Evolutionary conservation across 768 basidiomycete species (phyloP), one percentile per base, ranked within the genome.

Genomic region (Amanita rimosa): DNA sequence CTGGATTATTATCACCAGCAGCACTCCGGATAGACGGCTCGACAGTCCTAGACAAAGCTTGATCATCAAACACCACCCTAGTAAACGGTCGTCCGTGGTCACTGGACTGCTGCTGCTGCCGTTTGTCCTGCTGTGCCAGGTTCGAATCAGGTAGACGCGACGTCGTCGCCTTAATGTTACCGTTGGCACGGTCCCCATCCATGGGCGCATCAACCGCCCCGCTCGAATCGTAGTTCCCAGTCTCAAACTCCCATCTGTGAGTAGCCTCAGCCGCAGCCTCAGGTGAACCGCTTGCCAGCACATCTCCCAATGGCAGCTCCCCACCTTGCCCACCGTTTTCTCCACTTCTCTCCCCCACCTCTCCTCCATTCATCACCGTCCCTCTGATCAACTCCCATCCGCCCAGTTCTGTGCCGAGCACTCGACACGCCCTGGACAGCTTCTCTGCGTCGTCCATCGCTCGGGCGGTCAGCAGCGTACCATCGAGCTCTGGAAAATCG

Each of bases 401-500:
- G 3, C 76, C 77, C 7, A 68, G 64, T 54, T 83, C 81, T 2
- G 69, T 70, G 0, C 79, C 78, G 6, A 90, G 66, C 3, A 91
- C 73, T 10, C 85, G 72, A 44, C 72, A 72, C 3, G 86, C 88
- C 11, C 79, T 73, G 8, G 75, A 69, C 26, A 91, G 73, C n/a
- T 71, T 78, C 54, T 79, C 73, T 7, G 79, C 82, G 54, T 89
- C 85, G 49, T 69, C 67, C 52, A 74, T 71, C 0, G 82, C 73
- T 31, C 71, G 73, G 16, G 70, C 72, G 1, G 79, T 85, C 19
- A 91, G 69, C 48, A 87, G 65, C 53, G 74, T 79, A 13, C 74
- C 82, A 51, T 90, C 87, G 14, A 91, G 64, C 42, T 74, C 70
- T 0, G 78, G 74, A 57, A 82, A 78, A 56, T 89, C 46, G 14